Evolutionary conservation across 371 early-diverging fungal species (phyloP), one percentile per base, ranked within the genome.

Genomic region (Quaeritorhiza haematococci): DNA sequence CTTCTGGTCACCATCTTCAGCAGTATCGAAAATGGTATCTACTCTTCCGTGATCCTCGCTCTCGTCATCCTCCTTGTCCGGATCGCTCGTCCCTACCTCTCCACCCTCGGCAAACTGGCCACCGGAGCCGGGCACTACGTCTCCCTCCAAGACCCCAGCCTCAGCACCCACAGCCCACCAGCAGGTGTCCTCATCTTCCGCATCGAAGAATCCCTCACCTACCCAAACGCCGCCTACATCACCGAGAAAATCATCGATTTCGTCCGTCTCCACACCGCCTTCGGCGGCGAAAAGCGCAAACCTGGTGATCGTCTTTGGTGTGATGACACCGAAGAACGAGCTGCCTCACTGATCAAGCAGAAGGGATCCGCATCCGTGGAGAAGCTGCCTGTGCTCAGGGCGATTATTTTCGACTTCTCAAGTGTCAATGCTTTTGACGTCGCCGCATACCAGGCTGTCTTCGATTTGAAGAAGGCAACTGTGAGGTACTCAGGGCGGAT

Each of bases 351-450:
- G 21, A 3, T 3, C 8, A 45, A 10, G 13, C 17, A 19, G 38
- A 42, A 33, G 19, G 54, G 38, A 13, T 19, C 13, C 13, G 38
- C 38, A 13, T 13, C 38, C 38, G 73, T 27, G 49, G 30, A 33
- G 49, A 43, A 17, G 8, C 58, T 67, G 24, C 87, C 88, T 1
- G 55, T 69, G 7, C 68, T 90, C 13, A 74, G 80, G 3, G 86
- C 92, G 0, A 61, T 93, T 23, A 67, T 93, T 21, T 71, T 93
- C n/a, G 92, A 92, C 63, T 77, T 93, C 48, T 75, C 86, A 0
- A 83, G 83, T 10, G 91, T 91, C 13, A 85, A 87, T 51, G 71
- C 76, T 32, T 78, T 92, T 62, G 94, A 93, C 56, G 79, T 82
- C 28, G 84, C 91, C 1, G 92, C 89, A 28, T 64, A 87, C 49